Base-by-base conservation (phyloP, 2,329 filamentous ascomycete species). In the Colletotrichum acutatum region DNA sequence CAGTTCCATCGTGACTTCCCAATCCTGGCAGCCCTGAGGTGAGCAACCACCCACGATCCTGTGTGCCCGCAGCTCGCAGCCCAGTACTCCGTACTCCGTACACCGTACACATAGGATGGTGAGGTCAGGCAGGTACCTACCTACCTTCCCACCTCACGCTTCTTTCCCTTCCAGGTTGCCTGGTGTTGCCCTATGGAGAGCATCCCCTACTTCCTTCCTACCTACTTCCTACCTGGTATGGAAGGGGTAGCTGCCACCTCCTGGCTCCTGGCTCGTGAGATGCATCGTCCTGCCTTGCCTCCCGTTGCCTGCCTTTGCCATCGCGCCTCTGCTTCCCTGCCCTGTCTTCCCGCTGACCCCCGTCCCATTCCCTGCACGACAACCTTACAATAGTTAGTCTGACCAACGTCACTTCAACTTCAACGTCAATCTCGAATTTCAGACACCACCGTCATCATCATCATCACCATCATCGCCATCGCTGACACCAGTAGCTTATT, bases 341-440 rank as follows among this genome's bases (percentile, higher is more conserved):
- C 67, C 58, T 56, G 68, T 65, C 64, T 61, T 71, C 63, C 72
- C 63, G 58, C 42, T 63, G n/a, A 60, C 58, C 71, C 71, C 61
- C 72, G 57, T 60, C 71, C 57, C 61, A 14, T 71, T 46, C 71
- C 66, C 67, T 73, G 67, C 49, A 66, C 22, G 16, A 30, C 16
- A 22, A 24, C 28, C 71, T 22, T 53, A 42, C 16, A 42, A 42
- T 14, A 19, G 14, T 19, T 8, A 46, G 56, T 22, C 28, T 37
- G 61, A 42, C 59, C 69, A 49, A 72, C 59, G n/a, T 62, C 66
- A 59, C 53, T 42, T 32, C 65, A 42, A 58, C n/a, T 34, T 59
- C 53, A 49, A 64, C 28, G 22, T 52, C 37, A 37, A 64, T 19
- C 46, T 52, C 60, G 26, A 65, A 60, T 19, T 19, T 49, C 56